phyloP scores from a whole-genome alignment of 352 stramenopile genomes.

The Discostella stelligera region DNA sequence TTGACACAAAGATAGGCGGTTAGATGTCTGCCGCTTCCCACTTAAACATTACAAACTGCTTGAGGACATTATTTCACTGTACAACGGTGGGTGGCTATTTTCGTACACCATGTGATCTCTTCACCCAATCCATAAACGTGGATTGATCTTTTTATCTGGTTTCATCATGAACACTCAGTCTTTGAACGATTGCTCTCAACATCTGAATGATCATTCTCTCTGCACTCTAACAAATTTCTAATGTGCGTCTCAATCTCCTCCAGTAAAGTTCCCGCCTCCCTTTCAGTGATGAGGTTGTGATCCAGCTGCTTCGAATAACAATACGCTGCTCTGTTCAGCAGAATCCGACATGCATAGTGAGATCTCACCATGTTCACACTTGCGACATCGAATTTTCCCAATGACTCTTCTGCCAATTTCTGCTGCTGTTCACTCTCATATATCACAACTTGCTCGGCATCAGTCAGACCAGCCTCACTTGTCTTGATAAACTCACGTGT shows the following conservation, averaged over 20 bases:
- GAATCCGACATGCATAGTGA: slow-evolving; percentile 61
- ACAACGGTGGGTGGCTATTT: too few species aligned
- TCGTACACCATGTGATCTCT: too few species aligned
- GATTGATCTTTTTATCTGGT: too few species aligned
- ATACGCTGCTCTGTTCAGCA: slow-evolving; percentile 42
- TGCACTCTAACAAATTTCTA: slow-evolving; percentile 25
- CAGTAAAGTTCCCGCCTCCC: slow-evolving; percentile 52
- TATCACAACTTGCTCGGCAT: slow-evolving; percentile 60
- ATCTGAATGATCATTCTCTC: slow-evolving; percentile 18
- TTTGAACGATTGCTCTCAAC: background rate
- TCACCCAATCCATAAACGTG: too few species aligned
- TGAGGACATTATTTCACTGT: too few species aligned
- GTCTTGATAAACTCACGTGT: slow-evolving; percentile 26
- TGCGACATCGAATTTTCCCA: slow-evolving; percentile 28
- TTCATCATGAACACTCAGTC: background rate
- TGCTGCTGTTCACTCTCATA: slow-evolving; percentile 52
- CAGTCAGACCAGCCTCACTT: slow-evolving; percentile 25
- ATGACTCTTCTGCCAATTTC: slow-evolving; percentile 21
- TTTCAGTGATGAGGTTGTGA: slow-evolving; percentile 50
- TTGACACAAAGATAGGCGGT: too few species aligned
- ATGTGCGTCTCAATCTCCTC: slow-evolving; percentile 48
- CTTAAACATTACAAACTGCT: too few species aligned
- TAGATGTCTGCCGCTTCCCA: too few species aligned
- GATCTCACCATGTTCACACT: slow-evolving; percentile 40
- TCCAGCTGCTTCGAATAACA: slow-evolving; percentile 43